Conservation (phyloP, 2,329 filamentous ascomycete species). For the Clarireedia homoeocarpa region DNA sequence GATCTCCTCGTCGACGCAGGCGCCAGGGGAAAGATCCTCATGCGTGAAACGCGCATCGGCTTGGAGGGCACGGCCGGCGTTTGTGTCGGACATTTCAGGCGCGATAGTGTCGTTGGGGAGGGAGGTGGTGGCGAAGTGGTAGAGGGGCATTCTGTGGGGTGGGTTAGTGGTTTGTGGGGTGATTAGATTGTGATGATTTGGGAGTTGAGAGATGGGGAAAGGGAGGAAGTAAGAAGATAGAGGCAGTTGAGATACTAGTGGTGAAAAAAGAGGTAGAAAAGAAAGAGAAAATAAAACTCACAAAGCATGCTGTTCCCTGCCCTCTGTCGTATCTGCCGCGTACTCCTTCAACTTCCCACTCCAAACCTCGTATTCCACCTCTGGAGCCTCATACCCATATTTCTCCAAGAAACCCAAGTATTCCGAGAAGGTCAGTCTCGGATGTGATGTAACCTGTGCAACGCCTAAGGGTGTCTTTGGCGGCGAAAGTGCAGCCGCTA, state of each 20-base stretch:
- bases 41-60: conserved; percentile 41
- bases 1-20: conserved; percentile 23
- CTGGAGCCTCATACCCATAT: conserved; percentile 65
- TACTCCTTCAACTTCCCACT: conserved; percentile 53
- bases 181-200: background rate
- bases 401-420: conserved; percentile 62
- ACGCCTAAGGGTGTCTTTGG: conserved; percentile 39
- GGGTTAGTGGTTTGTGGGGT: conserved; percentile 1
- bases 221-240: too few species aligned
- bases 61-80: conserved; percentile 57
- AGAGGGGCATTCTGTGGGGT: conserved; percentile 48
- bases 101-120: conserved; percentile 60
- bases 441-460: conserved; percentile 72
- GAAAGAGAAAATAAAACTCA: conserved; percentile 24
- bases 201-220: background rate
- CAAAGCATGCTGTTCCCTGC: conserved; percentile 59
- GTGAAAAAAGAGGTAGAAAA: too few species aligned
- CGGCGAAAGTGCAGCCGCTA: conserved; percentile 48
- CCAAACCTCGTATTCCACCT: conserved; percentile 64
- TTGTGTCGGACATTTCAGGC: conserved; percentile 61
- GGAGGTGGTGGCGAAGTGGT: conserved; percentile 63
- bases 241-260: too few species aligned
- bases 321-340: conserved; percentile 38
- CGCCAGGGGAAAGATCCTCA: conserved; percentile 24
- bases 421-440: conserved; percentile 68